Evolutionary conservation across 2,329 filamentous ascomycete genomes (phyloP), one percentile per base, ranked within the genome.

Genomic region (Periglandula ipomoeae): DNA sequence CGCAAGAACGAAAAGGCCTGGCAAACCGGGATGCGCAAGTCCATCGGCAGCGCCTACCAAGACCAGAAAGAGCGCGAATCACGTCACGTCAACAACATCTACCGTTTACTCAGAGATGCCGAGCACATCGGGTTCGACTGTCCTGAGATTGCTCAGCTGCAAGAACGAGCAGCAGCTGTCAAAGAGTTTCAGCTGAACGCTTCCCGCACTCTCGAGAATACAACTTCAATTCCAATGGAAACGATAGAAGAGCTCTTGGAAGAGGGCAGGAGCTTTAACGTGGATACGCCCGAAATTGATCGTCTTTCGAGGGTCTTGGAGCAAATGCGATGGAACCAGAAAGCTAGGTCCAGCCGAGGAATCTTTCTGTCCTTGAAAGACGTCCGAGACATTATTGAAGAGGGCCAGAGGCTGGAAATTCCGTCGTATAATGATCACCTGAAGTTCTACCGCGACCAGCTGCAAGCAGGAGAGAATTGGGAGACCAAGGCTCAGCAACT

Each of bases 211-310:
- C 75, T 96, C 39, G 75, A 82, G 50, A 85, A 85, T 56, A 75
- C 81, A 22, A 70, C 76, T 30, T 68, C 76, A 37, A 78, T 81
- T 49, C 79, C 82, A 41, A 79, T 84, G 41, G 78, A 84, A 56
- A 81, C 85, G n/a, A 83, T 96, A 50, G 89, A 96, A 61, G 88
- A 95, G 52, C 73, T 97, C 7, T 79, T 95, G n/a, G 90, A 97
- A 60, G 79, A 89, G 58, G 90, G 91, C 22, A 86, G 87, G 52
- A 80, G 81, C 46, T 96, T 95, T 62, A 95, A 95, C 59, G 84
- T 96, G 47, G 90, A 95, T 59, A 85, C 94, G 52, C 87, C 87
- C 1, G 91, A 97, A 65, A 78, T 95, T 23, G 89, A 95, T 48
- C 78, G 80, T 50, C 75, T 98, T 8, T 85, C 91, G 32, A 83